Conservation (phyloP, 164 flowering plant species). For the Annona cherimola region DNA sequence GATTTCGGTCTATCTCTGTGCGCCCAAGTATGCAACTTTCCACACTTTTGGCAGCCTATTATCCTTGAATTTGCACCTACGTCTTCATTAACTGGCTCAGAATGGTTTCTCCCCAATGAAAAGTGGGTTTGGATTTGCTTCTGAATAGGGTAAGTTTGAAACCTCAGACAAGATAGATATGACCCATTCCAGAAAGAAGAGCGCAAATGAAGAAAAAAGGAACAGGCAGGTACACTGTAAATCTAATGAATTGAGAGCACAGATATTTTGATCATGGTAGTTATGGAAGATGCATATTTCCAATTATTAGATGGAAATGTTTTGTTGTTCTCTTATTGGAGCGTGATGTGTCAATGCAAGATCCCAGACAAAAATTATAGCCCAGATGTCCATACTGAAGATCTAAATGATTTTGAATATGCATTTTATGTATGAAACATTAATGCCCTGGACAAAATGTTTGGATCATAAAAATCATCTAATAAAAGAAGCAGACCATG, state of each 20-base stretch:
- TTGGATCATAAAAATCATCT: not conserved
- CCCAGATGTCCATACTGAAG: not conserved
- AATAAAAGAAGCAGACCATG: not conserved
- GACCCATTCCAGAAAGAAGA: not conserved
- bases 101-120: slow-evolving; percentile 40
- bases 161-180: not conserved
- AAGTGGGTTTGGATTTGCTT: slow-evolving; percentile 53
- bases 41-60: slow-evolving; percentile 89
- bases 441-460: not conserved
- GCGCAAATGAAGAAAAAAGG: not conserved
- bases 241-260: not conserved
- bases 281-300: not conserved
- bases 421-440: not conserved
- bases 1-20: slow-evolving; percentile 59
- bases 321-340: not conserved
- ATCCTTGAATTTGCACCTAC: slow-evolving; percentile 57
- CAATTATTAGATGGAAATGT: not conserved
- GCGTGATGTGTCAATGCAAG: too few relatives aligned
- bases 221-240: not conserved
- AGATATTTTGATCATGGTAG: not conserved
- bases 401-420: too few relatives aligned
- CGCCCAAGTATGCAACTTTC: slow-evolving; percentile 68
- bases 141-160: slow-evolving; percentile 28
- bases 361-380: too few relatives aligned
- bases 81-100: slow-evolving; percentile 52